Evolutionary conservation across 768 basidiomycete species (phyloP), one percentile per base, ranked within the genome.

Genomic region (Gymnopilus dilepis): DNA sequence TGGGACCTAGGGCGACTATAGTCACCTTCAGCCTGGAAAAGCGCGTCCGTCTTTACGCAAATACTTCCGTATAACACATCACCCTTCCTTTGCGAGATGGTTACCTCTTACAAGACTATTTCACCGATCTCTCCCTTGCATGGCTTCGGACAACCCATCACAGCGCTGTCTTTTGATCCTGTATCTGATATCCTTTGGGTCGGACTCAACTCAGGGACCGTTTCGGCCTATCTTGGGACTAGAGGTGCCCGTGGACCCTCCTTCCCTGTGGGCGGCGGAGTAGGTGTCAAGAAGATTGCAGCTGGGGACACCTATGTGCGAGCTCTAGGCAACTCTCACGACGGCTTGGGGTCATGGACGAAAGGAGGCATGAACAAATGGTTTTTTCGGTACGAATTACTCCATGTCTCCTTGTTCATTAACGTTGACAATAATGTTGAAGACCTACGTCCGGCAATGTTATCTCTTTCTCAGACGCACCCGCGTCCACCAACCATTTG

Each of bases 101-200:
- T 67, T 30, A 66, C 60, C 34, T 64, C 69, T 19, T 73, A 73
- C 64, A 65, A 58, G 33, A 54, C 57, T 26, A 69, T 72, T 19
- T 33, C 67, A 31, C 63, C 71, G 22, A 70, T 73, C 33, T 51
- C 47, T 42, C 55, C 67, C 34, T 30, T 67, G 58, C 59, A 58
- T 61, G 67, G 67, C 24, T 81, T 77, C 64, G 72, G 72, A 28
- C 83, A 85, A 67, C 83, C 89, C 24, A 80, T 91, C 50, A 89
- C 91, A 22, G 85, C 93, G 0, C 80, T 97, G 59, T 85, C 89
- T 0, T 96, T 99, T 72, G 97, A 99, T 75, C 90, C 94, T 7
- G 88, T 91, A 21, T 92, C 94, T 0, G 95, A 98, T 73, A 86
- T 90, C 6, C 78, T 99, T 34, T 97, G 95, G 95, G 80, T 89